Evolutionary conservation across 2,329 filamentous ascomycete genomes (phyloP), one percentile per base, ranked within the genome.

Genomic region (Neocucurbitaria cava): DNA sequence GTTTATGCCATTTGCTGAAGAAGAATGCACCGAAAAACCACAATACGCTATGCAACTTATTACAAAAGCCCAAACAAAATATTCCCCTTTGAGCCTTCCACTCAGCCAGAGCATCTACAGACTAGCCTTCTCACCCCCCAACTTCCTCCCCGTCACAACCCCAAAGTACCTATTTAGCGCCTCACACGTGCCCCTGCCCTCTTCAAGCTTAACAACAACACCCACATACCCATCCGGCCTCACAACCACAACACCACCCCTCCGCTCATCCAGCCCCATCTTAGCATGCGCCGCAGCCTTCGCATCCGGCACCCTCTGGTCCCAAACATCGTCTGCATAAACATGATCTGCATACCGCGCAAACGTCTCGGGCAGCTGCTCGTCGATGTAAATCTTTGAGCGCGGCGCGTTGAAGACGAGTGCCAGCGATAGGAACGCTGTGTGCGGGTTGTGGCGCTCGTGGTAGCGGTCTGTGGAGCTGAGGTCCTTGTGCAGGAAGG

Each of bases 181-280:
- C 66, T 96, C 90, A 0, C 91, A 87, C 0, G 92, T 96, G 15
- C 87, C 91, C 52, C 78, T 85, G 0, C 92, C 93, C 74, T 94
- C 89, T 1, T 85, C 87, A 20, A 97, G 78, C 64, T 82, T 82
- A 10, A 90, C 85, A 3, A 92, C 89, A 57, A 91, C 83, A 20
- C 89, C 91, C 24, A 96, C 89, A 73, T 96, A 95, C 7, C 92
- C 92, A 74, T 96, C 92, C 0, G 93, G 92, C 40, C 92, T 81
- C 7, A 96, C 90, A 9, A 96, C 89, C 1, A 96, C 88, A 1
- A 96, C 85, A 52, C 89, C 92, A 10, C 92, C 92, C 57, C 80
- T 83, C 57, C 90, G 86, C 68, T 89, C 81, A 60, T 89, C 84
- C 23, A 96, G 74, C 0, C 93, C 93, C 82, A 96, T 89, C 82